Evolutionary conservation across 2,329 filamentous ascomycete genomes (phyloP), one percentile per base, ranked within the genome.

Genomic region (Rhexocercosporidium sp.): DNA sequence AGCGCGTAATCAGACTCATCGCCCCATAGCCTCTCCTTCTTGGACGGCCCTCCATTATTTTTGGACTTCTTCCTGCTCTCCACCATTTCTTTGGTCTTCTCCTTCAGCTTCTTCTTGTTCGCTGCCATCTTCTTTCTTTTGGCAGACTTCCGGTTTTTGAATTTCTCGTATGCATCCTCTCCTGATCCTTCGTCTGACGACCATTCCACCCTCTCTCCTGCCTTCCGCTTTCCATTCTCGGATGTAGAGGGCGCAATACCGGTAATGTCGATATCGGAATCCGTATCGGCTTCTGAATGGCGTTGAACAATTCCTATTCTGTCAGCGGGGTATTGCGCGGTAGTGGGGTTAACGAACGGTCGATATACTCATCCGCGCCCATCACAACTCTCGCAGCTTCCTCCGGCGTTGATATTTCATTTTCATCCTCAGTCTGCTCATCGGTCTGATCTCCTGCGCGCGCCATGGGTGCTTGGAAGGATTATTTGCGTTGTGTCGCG

Each of bases 121-220:
- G 82, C 82, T 1, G 81, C 81, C 5, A 78, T 78, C 59, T 82
- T 82, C 72, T 86, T 87, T 44, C 85, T 82, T 71, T 88, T 85
- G 0, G 80, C 76, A 0, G 80, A 80, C 67, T 85, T 88, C 56
- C 85, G 82, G 60, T 88, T 86, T 75, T 90, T 90, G 76, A 88
- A 90, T n/a, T 84, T 83, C 47, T 86, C 80, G 70, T 92, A 92
- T 8, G 84, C 83, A 25, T 83, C 82, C 29, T 86, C 85, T 1
- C 87, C 87, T 41, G 86, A 85, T 1, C 88, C 87, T 39, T 90
- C 87, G 65, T 88, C 87, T 67, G 77, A 76, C 3, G 84, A 85
- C 83, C 83, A 86, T n/a, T 80, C 75, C 1, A 84, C 79, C 71
- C 83, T 84, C 47, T 73, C 69, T 7, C 71, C 69, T 5, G 69